A percentile compares a stretch with the other conserved stretches of the same genome.
These are phyloP conservation scores for Fusarium brachygibbosum DNA, from an alignment of 2,329 filamentous ascomycete species.

Conservation along the genomic window DNA sequence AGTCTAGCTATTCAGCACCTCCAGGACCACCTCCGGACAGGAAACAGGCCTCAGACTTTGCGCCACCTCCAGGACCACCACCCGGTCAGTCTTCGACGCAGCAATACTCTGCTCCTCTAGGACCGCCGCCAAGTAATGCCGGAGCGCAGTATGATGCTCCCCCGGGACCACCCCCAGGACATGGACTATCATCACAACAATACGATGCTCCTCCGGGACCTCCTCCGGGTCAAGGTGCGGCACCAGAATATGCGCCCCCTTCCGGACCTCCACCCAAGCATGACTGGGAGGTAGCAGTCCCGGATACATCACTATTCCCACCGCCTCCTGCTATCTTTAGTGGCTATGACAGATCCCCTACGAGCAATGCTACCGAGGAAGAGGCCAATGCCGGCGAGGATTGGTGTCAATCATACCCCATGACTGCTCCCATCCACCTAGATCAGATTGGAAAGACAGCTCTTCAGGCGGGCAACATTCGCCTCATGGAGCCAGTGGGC, in stretches of 20 bases:
- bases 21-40: constrained; percentile 33
- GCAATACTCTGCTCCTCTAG: constrained; percentile 29
- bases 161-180: constrained; percentile 44
- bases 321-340: constrained; percentile 77
- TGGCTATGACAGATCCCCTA: constrained; percentile 73
- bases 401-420: constrained; percentile 74
- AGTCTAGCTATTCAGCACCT: constrained; percentile 42
- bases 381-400: constrained; percentile 74
- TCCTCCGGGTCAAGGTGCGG: constrained; percentile 40
- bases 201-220: constrained; percentile 52
- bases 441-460: constrained; percentile 62
- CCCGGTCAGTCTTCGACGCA: constrained; percentile 41
- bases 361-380: constrained; percentile 75
- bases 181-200: constrained; percentile 9
- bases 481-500: constrained; percentile 64
- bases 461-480: constrained; percentile 66
- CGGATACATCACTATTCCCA: constrained; percentile 79
- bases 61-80: constrained; percentile 52
- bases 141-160: constrained; percentile 36
- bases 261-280: constrained; percentile 63
- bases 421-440: constrained; percentile 67
- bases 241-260: constrained; percentile 49
- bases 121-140: constrained; percentile 21
- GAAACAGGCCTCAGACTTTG: constrained; percentile 46
- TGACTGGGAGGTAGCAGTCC: constrained; percentile 78